These are phyloP conservation scores for Trichoderma polysporum DNA, from an alignment of 2,329 filamentous ascomycete species.

Conservation along the genomic window DNA sequence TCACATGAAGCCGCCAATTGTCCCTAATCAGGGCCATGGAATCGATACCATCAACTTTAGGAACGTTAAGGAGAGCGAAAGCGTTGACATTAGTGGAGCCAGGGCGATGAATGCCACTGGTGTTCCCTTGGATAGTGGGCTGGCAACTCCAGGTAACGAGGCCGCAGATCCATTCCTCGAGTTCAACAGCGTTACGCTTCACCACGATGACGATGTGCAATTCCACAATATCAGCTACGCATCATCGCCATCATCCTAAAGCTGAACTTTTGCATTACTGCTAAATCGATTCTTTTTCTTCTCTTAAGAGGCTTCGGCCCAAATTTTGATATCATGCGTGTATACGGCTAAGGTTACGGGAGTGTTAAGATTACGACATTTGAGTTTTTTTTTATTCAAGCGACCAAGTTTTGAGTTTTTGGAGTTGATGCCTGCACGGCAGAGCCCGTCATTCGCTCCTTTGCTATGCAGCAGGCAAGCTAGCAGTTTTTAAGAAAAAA, in stretches of 20 bases:
- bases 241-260: constrained; percentile 7
- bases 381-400: constrained; percentile 7
- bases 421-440: not conserved
- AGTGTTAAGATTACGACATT: constrained; percentile 18
- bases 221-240: constrained; percentile 26
- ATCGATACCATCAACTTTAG: constrained; percentile 96
- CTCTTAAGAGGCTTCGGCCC: not conserved
- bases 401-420: constrained; percentile 14
- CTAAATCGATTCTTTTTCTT: not conserved
- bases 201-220: constrained; percentile 88
- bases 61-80: constrained; percentile 95
- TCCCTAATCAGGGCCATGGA: constrained; percentile 84
- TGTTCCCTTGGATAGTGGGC: constrained; percentile 80
- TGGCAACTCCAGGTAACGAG: constrained; percentile 82
- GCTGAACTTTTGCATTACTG: not conserved
- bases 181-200: constrained; percentile 96
- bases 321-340: constrained; percentile 16
- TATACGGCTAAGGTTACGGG: constrained; percentile 12
- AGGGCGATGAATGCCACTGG: constrained; percentile 62
- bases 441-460: constrained; percentile 7
- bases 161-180: constrained; percentile 90
- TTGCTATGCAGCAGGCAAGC: constrained; percentile 10
- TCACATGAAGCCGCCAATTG: constrained; percentile 96
- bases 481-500: not conserved
- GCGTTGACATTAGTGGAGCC: constrained; percentile 76